Base-by-base conservation (phyloP, 2,329 filamentous ascomycete genomes). In the Ophiostoma sp. region DNA sequence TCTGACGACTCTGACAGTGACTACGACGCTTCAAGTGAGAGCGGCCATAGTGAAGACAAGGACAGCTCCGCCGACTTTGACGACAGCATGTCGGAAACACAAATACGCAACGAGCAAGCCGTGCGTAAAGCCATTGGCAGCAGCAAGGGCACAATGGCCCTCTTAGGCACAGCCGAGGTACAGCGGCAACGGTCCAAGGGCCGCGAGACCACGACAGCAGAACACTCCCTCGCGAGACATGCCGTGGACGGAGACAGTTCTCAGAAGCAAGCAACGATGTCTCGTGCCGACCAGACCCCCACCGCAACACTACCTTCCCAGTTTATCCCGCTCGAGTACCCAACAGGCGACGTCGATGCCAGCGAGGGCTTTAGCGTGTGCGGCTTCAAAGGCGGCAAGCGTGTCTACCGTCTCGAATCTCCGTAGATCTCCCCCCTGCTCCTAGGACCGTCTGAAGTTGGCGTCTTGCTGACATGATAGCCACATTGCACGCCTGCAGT, bases 391-490 rank as follows among this genome's bases (percentile, higher is more conserved):
- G 14, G 60, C 65, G 71, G 71, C n/a, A 12, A n/a, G 38, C 70
- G 70, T 4, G 71, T 72, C 5, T 72, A 71, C 69, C 62, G 49
- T 1, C 49, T 72, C 16, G 49, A 66, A 8, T 67, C 71, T 6
- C 12, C 16, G 66, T 70, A 14, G 18, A 40, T 42, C 4, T 6
- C 8, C 2, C 14, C 64, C 12, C 41, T n/a, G 38, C 4, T 3
- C 16, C n/a, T 3, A 11, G 2, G 11, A 3, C 4, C 14, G 8
- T 14, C 3, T 41, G 0, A 38, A 40, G 58, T 5, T 41, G 1
- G 27, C 4, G 11, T 1, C 9, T 27, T 58, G 11, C 8, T 64
- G 16, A 60, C 47, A 36, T 9, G 9, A 6, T 9, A 41, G 60
- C 1, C 11, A 14, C 36, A 42, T 42, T 9, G 18, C 7, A 38